These are phyloP conservation scores for Aspergillus glaucus DNA, from an alignment of 2,329 filamentous ascomycete genomes.

Conservation along the genomic window DNA sequence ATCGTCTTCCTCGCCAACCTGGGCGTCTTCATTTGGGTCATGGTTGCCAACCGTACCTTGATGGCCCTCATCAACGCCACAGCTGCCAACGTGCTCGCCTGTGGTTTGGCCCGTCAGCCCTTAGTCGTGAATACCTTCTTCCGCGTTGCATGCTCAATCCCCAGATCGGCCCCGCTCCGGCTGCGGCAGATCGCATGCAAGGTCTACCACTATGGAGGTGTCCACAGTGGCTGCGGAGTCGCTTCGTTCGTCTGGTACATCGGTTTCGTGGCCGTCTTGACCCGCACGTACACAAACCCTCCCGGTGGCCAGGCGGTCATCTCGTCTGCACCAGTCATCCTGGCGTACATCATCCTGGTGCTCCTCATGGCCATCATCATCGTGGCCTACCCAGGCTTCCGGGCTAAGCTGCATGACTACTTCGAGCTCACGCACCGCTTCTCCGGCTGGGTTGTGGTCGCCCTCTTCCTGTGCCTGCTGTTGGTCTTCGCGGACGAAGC, in stretches of 20 bases:
- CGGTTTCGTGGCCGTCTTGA: conserved; percentile 31
- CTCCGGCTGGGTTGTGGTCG: conserved; percentile 62
- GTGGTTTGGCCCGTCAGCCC: conserved; percentile 47
- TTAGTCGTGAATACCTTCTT: conserved; percentile 50
- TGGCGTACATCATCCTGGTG: conserved; percentile 54
- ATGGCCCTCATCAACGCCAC: conserved; percentile 38
- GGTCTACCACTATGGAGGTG: conserved; percentile 50
- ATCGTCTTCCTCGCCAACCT: conserved; percentile 37
- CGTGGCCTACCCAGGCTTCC: conserved; percentile 59
- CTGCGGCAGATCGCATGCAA: conserved; percentile 44
- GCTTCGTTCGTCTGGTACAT: conserved; percentile 45
- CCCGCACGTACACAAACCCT: conserved; percentile 26
- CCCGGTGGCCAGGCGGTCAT: conserved; percentile 11
- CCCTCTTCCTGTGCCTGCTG: conserved; percentile 59
- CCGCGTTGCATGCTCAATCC: conserved; percentile 38
- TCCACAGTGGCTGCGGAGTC: conserved; percentile 48
- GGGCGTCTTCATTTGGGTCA: conserved; percentile 29
- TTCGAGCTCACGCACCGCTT: conserved; percentile 70
- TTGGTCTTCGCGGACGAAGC: conserved; percentile 49
- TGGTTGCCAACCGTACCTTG: conserved; percentile 30
- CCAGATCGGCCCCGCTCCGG: conserved; percentile 40
- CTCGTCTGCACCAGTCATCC: conserved; percentile 39
- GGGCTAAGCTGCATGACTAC: conserved; percentile 57
- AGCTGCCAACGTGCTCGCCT: conserved; percentile 42
- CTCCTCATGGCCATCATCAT: conserved; percentile 56